Evolutionary conservation across 306 rosid genomes (phyloP).

Genomic region (Medicago truncatula): MtrunA17r5.0-ANR NC_053042.1:30653501-30654000

Average conservation of each 20-base stretch:
- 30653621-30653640: slow-evolving; percentile 28
- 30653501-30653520: slow-evolving; percentile 22
- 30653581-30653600: slow-evolving; percentile 12
- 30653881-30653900: background rate
- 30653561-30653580: slow-evolving; percentile 22
- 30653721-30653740: background rate
- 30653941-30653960: slow-evolving; percentile 1
- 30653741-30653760: slow-evolving; percentile 29
- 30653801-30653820: background rate
- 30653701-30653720: slow-evolving; percentile 4
- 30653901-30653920: slow-evolving; percentile 24
- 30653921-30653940: slow-evolving; percentile 27
- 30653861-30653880: background rate
- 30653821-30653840: background rate
- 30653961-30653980: background rate
- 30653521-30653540: slow-evolving; percentile 19
- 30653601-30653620: background rate
- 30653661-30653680: background rate
- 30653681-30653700: slow-evolving; percentile 31
- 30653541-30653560: slow-evolving; percentile 13
- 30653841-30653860: slow-evolving; percentile 10
- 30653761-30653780: slow-evolving; percentile 19
- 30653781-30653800: slow-evolving; percentile 1
- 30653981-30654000: slow-evolving; percentile 14
- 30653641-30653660: background rate